Evolutionary conservation across 2,329 filamentous ascomycete genomes (phyloP).

Genomic region (Venturiaceae sp.): DNA sequence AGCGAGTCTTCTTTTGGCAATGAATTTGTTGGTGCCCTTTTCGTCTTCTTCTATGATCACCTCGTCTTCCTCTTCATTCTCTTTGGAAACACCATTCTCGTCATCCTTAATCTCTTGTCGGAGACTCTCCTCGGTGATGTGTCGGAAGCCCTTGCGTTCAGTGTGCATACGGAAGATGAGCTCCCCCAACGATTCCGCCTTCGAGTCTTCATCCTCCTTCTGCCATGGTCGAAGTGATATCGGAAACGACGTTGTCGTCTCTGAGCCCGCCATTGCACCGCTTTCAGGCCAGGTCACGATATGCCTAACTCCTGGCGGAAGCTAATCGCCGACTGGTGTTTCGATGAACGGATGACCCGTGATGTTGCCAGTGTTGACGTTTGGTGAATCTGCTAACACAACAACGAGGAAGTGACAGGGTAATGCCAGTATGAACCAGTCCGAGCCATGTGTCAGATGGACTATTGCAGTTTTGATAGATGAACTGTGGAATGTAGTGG

Average conservation of each 20-base stretch:
- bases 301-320: too few relatives aligned
- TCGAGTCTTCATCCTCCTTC: constrained; percentile 39
- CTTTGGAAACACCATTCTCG: constrained; percentile 10
- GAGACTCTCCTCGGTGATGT: constrained; percentile 65
- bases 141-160: constrained; percentile 73
- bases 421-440: neutral
- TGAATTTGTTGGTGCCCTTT: constrained; percentile 33
- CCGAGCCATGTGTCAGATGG: neutral
- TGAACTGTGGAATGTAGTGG: neutral
- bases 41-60: constrained; percentile 35
- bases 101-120: constrained; percentile 51
- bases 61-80: constrained; percentile 31
- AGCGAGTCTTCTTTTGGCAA: constrained; percentile 28
- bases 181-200: constrained; percentile 53
- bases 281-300: too few relatives aligned
- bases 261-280: neutral
- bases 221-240: constrained; percentile 59
- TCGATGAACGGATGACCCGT: too few relatives aligned
- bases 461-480: too few relatives aligned
- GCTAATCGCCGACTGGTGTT: too few relatives aligned
- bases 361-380: neutral
- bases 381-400: too few relatives aligned
- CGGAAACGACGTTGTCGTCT: constrained; percentile 13
- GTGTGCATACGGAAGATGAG: constrained; percentile 71
- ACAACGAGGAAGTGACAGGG: neutral